phyloP scores from a whole-genome alignment of 1,284 basidiomycete genomes.

The Taiwanofungus camphoratus region DNA sequence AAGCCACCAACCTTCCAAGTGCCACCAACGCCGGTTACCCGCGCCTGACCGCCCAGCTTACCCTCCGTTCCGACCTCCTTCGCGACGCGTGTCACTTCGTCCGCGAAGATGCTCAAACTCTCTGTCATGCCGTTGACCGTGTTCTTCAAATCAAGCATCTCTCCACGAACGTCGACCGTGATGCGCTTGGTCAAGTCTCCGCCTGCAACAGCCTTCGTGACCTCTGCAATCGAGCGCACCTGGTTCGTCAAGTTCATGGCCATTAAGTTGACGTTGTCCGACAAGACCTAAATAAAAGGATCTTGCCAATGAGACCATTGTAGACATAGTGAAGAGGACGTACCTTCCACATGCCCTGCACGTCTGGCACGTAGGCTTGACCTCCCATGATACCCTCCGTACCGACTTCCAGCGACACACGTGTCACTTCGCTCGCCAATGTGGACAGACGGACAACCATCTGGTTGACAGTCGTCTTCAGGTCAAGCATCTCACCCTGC shows the following conservation, averaged over 20 bases:
- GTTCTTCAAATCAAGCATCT: conserved; percentile 84
- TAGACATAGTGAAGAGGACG: conserved; percentile 7
- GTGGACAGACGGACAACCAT: conserved; percentile 88
- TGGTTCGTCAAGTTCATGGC: conserved; percentile 92
- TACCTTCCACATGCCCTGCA: conserved; percentile 91
- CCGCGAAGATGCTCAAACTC: conserved; percentile 81
- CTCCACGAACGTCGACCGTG: conserved; percentile 83
- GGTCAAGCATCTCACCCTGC: conserved; percentile 93
- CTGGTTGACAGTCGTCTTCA: conserved; percentile 88
- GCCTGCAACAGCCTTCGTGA: conserved; percentile 84
- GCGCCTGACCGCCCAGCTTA: conserved; percentile 80
- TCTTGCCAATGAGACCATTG: too few species aligned
- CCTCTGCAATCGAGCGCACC: conserved; percentile 83
- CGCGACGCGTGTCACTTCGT: conserved; percentile 83
- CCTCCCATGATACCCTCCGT: conserved; percentile 96
- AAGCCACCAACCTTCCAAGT: conserved; percentile 79
- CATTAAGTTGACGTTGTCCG: conserved; percentile 83
- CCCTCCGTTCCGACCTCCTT: conserved; percentile 93
- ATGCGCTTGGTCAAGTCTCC: conserved; percentile 91
- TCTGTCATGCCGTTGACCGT: conserved; percentile 93
- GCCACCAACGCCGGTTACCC: conserved; percentile 89
- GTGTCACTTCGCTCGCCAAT: conserved; percentile 80
- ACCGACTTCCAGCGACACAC: conserved; percentile 88
- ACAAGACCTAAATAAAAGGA: conserved; percentile 63
- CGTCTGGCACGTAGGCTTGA: conserved; percentile 83